Evolutionary conservation across 2,329 filamentous ascomycete genomes (phyloP).

Genomic region (Fusarium sterilihyphosum): DNA sequence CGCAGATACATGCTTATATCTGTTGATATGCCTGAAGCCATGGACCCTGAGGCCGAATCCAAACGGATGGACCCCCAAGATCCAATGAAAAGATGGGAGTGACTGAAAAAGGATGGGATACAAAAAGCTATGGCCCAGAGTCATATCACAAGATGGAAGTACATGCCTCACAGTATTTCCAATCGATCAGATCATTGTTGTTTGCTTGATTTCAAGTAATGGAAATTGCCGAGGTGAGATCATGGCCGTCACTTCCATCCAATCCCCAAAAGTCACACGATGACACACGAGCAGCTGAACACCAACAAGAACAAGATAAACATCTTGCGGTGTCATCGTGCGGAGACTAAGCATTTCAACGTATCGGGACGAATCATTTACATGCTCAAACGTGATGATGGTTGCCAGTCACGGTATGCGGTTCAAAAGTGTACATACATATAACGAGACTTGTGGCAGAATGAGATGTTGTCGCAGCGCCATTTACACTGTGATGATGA

Average conservation of each 20-base stretch:
- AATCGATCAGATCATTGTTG: neutral
- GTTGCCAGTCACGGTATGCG: neutral
- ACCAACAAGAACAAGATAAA: neutral
- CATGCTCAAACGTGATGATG: neutral
- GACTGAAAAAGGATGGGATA: neutral
- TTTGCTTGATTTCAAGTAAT: too few relatives aligned
- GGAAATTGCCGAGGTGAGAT: neutral
- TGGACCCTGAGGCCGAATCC: too few relatives aligned
- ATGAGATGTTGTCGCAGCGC: neutral
- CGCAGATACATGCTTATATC: neutral
- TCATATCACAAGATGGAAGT: neutral
- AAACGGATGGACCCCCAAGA: neutral
- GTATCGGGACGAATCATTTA: neutral
- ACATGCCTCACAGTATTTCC: neutral
- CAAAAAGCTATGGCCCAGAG: neutral
- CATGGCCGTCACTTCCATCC: neutral
- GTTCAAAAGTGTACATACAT: neutral
- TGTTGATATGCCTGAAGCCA: fast-evolving
- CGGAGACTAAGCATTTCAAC: neutral
- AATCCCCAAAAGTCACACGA: neutral
- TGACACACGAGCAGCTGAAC: neutral
- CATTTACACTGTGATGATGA: constrained; percentile 40
- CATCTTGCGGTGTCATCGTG: constrained; percentile 10
- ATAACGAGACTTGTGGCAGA: fast-evolving
- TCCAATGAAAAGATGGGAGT: neutral